Evolutionary conservation across 345 rosid species (phyloP).

Genomic region (Ricinus communis): DNA sequence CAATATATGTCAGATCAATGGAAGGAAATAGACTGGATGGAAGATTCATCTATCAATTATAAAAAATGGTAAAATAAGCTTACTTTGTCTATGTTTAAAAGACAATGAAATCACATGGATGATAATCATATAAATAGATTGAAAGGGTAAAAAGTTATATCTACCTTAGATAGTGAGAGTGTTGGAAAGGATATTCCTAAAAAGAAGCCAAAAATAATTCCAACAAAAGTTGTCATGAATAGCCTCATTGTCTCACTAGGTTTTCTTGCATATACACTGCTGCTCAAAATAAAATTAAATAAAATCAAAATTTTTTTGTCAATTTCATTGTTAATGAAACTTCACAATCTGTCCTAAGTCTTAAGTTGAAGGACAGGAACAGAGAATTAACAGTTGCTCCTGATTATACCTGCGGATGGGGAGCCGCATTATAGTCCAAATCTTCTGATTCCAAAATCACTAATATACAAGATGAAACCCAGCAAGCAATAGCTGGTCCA

Average conservation of each 20-base stretch:
- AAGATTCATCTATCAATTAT: constrained; percentile 64
- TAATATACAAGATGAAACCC: constrained; percentile 25
- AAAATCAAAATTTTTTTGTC: neutral
- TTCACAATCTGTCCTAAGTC: neutral
- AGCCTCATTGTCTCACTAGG: constrained; percentile 73
- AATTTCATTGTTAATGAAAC: constrained; percentile 1
- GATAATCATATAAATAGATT: neutral
- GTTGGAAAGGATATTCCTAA: constrained; percentile 80
- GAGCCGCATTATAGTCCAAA: constrained; percentile 34
- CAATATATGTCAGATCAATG: constrained; percentile 70
- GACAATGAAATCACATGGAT: constrained; percentile 12
- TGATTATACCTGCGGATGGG: constrained; percentile 38
- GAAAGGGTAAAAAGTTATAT: constrained; percentile 1
- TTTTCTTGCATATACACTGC: constrained; percentile 56
- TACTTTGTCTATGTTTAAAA: neutral
- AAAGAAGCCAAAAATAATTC: constrained; percentile 76
- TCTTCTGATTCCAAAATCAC: constrained; percentile 22
- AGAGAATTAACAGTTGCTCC: neutral
- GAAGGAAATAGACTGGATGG: constrained; percentile 82
- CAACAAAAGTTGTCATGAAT: constrained; percentile 60
- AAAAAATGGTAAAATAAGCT: constrained; percentile 19
- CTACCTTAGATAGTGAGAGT: constrained; percentile 71
- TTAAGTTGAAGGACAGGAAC: neutral
- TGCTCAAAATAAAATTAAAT: constrained; percentile 8
- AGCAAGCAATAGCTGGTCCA: constrained; percentile 18